These are phyloP conservation scores for Apiospora saccharicola DNA, from an alignment of 2,329 filamentous ascomycete genomes.

Conservation along the genomic window DNA sequence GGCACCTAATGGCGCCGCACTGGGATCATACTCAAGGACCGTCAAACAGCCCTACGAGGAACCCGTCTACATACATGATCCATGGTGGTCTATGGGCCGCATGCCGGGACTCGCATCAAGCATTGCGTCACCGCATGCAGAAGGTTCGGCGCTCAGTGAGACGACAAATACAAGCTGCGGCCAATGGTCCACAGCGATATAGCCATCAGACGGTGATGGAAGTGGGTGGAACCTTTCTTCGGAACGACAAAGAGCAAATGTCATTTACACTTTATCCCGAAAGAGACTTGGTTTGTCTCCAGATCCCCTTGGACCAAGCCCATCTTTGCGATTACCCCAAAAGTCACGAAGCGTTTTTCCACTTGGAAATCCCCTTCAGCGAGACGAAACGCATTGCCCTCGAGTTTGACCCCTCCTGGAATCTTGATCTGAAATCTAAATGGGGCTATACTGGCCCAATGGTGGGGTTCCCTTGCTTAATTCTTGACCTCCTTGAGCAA, in stretches of 20 bases:
- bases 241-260: neutral
- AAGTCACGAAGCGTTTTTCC: neutral
- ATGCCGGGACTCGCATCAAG: neutral
- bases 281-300: neutral
- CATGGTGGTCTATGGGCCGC: neutral
- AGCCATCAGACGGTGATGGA: neutral
- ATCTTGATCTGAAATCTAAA: neutral
- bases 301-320: neutral
- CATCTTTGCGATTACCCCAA: neutral
- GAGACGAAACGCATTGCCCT: neutral
- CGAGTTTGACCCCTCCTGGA: neutral
- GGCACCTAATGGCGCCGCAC: neutral
- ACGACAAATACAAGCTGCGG: neutral
- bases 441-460: neutral
- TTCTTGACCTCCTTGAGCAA: neutral
- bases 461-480: neutral
- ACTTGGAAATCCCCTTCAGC: neutral
- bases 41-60: neutral
- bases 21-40: neutral
- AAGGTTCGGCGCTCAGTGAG: neutral
- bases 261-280: neutral
- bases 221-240: neutral
- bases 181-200: accelerated
- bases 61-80: neutral
- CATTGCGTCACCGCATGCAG: neutral